Evolutionary conservation across 2,329 filamentous ascomycete genomes (phyloP), one percentile per base, ranked within the genome.

Genomic region (Pestalotiopsis sp.): DNA sequence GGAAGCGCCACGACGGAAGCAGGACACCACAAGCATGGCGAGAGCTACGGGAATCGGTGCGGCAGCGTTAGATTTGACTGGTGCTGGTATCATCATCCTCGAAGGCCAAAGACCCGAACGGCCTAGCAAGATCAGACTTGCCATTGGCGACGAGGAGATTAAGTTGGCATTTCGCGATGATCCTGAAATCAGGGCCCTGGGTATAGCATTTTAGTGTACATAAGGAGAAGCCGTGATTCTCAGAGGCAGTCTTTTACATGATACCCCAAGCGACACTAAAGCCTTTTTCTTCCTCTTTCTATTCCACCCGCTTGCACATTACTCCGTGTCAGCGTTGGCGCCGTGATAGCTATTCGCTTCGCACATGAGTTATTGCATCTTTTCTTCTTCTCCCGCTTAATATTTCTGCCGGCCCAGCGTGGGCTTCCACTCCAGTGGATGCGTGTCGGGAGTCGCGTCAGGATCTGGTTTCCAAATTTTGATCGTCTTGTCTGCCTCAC

Each of bases 381-480:
- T 31, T 31, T 31, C 31, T 31, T 31, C 31, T 31, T 31, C 31
- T 31, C 31, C 45, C 45, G 14, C 23, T 78, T 85, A 93, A 78
- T 87, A 96, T 80, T 95, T 96, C 78, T 92, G 89, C 76, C 92
- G 86, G 17, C 90, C 90, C 67, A 97, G 80, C 1, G 89, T 93
- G 25, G 95, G 95, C 76, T 93, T 94, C 96, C 96, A 99, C 59
- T 97, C 91, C 58, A 99, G 81, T 2, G 96, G 96, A 81, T 98
- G 94, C 1, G 92, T 93, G 79, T 98, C 94, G 49, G 92, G 92
- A 0, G 95, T 98, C 20, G 96, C 96, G 66, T 92, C 89, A 61
- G 97, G 93, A 79, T 99, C 96, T 73, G 92, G 92, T 80, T 95
- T 97, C 96, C 96, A 99, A 69, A 99, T 90, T 87, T 99, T 98